A percentile compares a stretch with the other conserved stretches of the same genome.
Evolutionary conservation across 495 filamentous ascomycete species (phyloP).

Genomic region (Hypoxylon perforatum): DNA sequence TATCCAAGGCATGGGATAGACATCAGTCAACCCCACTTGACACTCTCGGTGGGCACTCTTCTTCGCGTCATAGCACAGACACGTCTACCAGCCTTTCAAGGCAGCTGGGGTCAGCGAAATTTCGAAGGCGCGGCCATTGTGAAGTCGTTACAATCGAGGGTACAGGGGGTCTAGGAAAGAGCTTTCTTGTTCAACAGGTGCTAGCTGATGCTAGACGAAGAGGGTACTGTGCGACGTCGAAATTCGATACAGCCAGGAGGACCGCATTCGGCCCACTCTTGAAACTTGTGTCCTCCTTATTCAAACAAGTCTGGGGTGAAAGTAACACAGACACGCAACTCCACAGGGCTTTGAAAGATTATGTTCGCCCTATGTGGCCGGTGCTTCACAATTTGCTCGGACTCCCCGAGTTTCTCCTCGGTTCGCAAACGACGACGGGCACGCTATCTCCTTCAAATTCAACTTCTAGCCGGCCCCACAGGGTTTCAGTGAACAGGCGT

Average conservation of each 20-base stretch:
- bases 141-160: slow-evolving; percentile 84
- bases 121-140: slow-evolving; percentile 73
- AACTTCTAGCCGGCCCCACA: slow-evolving; percentile 25
- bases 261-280: slow-evolving; percentile 87
- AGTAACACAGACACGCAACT: slow-evolving; percentile 85
- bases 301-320: slow-evolving; percentile 92
- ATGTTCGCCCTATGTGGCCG: slow-evolving; percentile 81
- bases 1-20: slow-evolving; percentile 51
- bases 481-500: slow-evolving; percentile 46
- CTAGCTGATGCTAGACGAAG: slow-evolving; percentile 75
- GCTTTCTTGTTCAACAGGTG: slow-evolving; percentile 80
- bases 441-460: slow-evolving; percentile 34
- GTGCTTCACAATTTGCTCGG: slow-evolving; percentile 80
- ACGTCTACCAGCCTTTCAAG: slow-evolving; percentile 54
- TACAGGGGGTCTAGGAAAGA: slow-evolving; percentile 83
- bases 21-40: slow-evolving; percentile 49
- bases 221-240: slow-evolving; percentile 85
- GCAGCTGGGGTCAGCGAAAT: slow-evolving; percentile 64
- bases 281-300: slow-evolving; percentile 80
- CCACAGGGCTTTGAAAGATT: slow-evolving; percentile 77
- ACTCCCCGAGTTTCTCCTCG: slow-evolving; percentile 79
- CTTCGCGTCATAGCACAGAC: slow-evolving; percentile 46
- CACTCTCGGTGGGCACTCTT: slow-evolving; percentile 41
- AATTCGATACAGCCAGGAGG: slow-evolving; percentile 83
- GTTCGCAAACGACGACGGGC: slow-evolving; percentile 41